Percentiles rank a stretch among this genome's conserved stretches.
phyloP scores from a whole-genome alignment of 805 yeast genomes.

The Ogataea nonfermentans region DNA sequence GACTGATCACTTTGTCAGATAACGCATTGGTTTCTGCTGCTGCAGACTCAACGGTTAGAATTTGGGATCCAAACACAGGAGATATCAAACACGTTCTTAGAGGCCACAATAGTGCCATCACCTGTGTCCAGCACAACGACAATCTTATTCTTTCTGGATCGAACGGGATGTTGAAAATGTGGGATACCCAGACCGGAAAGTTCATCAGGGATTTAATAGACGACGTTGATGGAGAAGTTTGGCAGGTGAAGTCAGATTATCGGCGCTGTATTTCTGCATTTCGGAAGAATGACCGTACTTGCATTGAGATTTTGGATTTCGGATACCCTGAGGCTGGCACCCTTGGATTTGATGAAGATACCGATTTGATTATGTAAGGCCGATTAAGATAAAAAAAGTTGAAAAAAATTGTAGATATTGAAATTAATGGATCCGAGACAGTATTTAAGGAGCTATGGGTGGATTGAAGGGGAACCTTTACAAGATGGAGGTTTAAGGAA shows the following conservation, averaged over 20 bases:
- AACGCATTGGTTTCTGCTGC: slow-evolving; percentile 88
- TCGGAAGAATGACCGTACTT: slow-evolving; percentile 64
- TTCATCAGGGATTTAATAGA: slow-evolving; percentile 69
- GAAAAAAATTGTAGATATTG: slow-evolving; percentile 2
- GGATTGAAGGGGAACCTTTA: slow-evolving; percentile 90
- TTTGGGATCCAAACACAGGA: slow-evolving; percentile 88
- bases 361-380: slow-evolving; percentile 10
- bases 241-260: slow-evolving; percentile 91
- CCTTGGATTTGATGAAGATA: slow-evolving; percentile 15
- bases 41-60: slow-evolving; percentile 86
- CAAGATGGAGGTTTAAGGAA: slow-evolving; percentile 74
- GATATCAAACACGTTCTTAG: slow-evolving; percentile 64
- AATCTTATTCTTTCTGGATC: slow-evolving; percentile 85
- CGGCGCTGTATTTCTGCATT: slow-evolving; percentile 90
- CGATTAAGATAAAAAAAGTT: slow-evolving; percentile 2
- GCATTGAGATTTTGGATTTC: slow-evolving; percentile 82
- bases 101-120: slow-evolving; percentile 84
- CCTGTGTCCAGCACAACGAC: slow-evolving; percentile 90
- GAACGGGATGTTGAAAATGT: slow-evolving; percentile 79
- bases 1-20: slow-evolving; percentile 73
- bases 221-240: slow-evolving; percentile 79
- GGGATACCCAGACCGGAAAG: slow-evolving; percentile 79
- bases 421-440: slow-evolving; percentile 69
- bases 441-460: slow-evolving; percentile 78
- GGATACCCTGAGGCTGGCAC: slow-evolving; percentile 36